These are phyloP conservation scores for Dendrocalamus sinicus DNA, from an alignment of 176 grass and related monocot species.

Conservation along the genomic window DNA sequence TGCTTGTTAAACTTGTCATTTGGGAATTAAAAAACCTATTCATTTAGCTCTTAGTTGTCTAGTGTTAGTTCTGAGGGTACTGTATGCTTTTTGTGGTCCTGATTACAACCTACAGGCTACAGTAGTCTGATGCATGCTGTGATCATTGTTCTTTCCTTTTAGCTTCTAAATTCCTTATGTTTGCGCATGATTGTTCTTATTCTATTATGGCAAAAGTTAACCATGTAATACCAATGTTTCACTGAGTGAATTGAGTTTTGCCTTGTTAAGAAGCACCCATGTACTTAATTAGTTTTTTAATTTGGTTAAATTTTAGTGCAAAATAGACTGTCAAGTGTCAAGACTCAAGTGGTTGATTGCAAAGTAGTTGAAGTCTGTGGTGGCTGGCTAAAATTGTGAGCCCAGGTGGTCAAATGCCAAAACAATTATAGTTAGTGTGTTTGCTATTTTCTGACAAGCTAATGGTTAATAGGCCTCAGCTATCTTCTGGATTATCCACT, in stretches of 20 bases:
- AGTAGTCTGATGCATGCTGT: constrained; percentile 20
- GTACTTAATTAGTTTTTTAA: background rate
- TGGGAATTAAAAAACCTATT: constrained; percentile 34
- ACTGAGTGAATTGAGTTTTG: constrained; percentile 13
- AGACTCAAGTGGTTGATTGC: background rate
- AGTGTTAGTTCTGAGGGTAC: constrained; percentile 16
- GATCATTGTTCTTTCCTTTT: constrained; percentile 27
- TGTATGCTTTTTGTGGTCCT: constrained; percentile 24
- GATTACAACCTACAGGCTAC: constrained; percentile 23
- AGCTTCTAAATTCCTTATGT: constrained; percentile 12
- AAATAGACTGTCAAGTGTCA: constrained; percentile 1
- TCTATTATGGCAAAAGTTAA: constrained; percentile 22
- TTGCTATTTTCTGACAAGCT: background rate
- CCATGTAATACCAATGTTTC: background rate
- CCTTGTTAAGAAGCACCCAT: background rate
- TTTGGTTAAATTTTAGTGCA: background rate
- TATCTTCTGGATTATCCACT: background rate
- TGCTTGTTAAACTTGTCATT: constrained; percentile 32
- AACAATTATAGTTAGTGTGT: background rate
- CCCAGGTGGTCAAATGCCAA: background rate
- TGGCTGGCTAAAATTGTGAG: background rate
- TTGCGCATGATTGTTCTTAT: background rate
- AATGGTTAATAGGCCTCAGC: background rate
- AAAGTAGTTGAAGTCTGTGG: background rate
- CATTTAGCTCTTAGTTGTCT: constrained; percentile 32